Evolutionary conservation across 768 basidiomycete species (phyloP), one percentile per base, ranked within the genome.

Genomic region (Kwoniella botswanensis): DNA sequence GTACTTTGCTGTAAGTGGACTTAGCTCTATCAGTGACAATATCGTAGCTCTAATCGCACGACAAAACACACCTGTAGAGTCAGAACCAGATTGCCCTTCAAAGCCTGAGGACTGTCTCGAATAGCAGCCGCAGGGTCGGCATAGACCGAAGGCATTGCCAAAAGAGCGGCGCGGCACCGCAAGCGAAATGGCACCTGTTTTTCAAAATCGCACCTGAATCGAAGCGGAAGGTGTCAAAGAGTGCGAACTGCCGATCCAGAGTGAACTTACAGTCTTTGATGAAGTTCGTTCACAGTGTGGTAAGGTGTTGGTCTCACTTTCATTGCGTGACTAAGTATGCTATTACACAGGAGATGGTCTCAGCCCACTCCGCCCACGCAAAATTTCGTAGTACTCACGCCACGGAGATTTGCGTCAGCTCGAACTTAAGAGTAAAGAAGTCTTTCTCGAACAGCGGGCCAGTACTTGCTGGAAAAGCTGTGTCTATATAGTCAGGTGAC

Each of bases 81-180:
- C 26, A 24, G 63, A 12, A 62, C n/a, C 15, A 73, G 43, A 53
- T 73, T 46, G 22, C 65, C 42, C 41, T 44, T 57, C 29, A 26
- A 42, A 3, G 63, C 42, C 24, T 35, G 53, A n/a, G 72, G 68
- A 41, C 43, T 58, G 9, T 63, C 58, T 35, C 12, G 7, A 7
- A 24, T 22, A 10, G 70, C 73, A 22, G 22, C 41, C 17, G 59
- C 46, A 10, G 63, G 42, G 18, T 71, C 71, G 2, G 68, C 58
- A 53, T 70, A 73, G 3, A 63, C 26, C 12, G 71, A 73, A 6
- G 74, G 68, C 35, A 73, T 44, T 6, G 65, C 62, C 4, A 35
- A 17, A 10, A 72, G 53, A 5, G 61, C 72, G 4, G 71, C 13
- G 4, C 71, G 72, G 69, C 71, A 75, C 43, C 72, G 71, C 10